Evolutionary conservation across 2,329 filamentous ascomycete genomes (phyloP).

Genomic region (Lasiodiplodia sp.): DNA sequence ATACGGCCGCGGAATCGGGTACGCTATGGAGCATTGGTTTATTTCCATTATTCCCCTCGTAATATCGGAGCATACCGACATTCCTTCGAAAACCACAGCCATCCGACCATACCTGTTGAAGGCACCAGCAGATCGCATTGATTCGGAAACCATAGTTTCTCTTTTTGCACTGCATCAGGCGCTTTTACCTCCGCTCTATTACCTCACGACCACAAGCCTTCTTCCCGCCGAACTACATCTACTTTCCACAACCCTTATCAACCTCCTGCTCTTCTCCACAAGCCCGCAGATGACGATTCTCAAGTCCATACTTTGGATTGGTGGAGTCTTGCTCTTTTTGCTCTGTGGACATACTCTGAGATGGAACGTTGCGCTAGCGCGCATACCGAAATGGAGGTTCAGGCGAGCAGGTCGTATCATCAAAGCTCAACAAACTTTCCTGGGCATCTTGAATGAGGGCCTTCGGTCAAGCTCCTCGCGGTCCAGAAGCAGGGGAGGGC

Average conservation of each 20-base stretch:
- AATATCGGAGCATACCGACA: conserved; percentile 55
- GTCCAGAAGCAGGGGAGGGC: conserved; percentile 15
- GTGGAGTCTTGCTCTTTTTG: conserved; percentile 79
- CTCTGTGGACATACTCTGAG: conserved; percentile 75
- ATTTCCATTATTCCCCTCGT: conserved; percentile 75
- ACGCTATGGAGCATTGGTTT: conserved; percentile 78
- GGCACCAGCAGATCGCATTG: conserved; percentile 47
- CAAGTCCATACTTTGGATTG: conserved; percentile 55
- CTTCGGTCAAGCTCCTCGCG: conserved; percentile 34
- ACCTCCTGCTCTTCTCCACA: conserved; percentile 76
- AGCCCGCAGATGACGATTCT: conserved; percentile 63
- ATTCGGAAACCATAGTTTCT: conserved; percentile 66
- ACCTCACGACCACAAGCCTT: conserved; percentile 87
- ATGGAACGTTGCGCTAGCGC: conserved; percentile 84
- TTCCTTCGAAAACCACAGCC: conserved; percentile 43
- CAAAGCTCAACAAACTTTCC: conserved; percentile 52
- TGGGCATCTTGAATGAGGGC: conserved; percentile 50
- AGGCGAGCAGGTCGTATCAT: conserved; percentile 61
- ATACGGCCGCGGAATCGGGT: conserved; percentile 61
- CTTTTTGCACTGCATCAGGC: conserved; percentile 86
- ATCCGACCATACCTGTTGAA: conserved; percentile 46
- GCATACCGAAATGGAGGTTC: conserved; percentile 92
- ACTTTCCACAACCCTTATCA: conserved; percentile 81
- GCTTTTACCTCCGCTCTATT: conserved; percentile 74
- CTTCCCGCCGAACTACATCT: conserved; percentile 87